Evolutionary conservation across 331 rosid species (phyloP).

Genomic region (Phaseolus coccineus): DNA sequence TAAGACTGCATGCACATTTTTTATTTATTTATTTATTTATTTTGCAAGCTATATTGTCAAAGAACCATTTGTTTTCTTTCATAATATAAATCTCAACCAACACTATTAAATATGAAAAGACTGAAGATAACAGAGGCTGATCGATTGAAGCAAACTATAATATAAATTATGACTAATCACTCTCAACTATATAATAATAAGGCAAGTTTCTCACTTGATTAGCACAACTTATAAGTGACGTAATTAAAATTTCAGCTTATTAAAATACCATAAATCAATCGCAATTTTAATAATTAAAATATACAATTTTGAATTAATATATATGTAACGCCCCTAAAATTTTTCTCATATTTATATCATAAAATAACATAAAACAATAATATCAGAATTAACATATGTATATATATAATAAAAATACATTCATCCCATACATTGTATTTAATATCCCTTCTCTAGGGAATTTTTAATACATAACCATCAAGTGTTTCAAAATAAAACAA

Average conservation of each 20-base stretch:
- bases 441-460: no score
- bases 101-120: not conserved
- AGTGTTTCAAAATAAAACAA: no score
- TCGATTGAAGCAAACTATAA: constrained; percentile 4
- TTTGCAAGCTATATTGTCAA: not conserved
- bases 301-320: not conserved
- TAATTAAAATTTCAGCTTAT: not conserved
- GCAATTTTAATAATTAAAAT: not conserved
- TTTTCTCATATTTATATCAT: no score
- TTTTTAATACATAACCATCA: no score
- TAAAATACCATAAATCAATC: not conserved
- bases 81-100: not conserved
- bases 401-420: no score
- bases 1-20: not conserved
- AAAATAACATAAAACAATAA: no score
- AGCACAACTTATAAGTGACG: not conserved
- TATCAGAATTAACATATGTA: no score
- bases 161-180: not conserved
- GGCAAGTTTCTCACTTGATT: not conserved
- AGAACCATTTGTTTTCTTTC: not conserved
- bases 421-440: no score
- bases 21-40: not conserved
- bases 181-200: not conserved
- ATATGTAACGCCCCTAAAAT: no score
- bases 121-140: not conserved